phyloP scores from a whole-genome alignment of 2,329 filamentous ascomycete species.

The Akanthomyces muscarius region DNA sequence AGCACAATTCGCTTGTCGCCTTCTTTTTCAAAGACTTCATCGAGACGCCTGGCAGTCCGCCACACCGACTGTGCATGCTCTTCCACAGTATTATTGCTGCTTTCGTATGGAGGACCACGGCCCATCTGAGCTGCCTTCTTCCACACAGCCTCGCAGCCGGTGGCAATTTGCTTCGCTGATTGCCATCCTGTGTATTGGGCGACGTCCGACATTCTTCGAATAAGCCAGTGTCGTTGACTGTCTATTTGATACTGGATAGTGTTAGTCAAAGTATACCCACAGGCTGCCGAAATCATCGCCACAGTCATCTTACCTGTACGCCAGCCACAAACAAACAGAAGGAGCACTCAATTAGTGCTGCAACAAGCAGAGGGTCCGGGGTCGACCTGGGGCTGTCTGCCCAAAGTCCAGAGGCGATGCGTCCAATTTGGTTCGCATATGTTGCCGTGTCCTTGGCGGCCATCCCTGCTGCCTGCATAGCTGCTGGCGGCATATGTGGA shows the following conservation, averaged over 20 bases:
- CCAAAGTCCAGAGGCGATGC: constrained; percentile 70
- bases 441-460: constrained; percentile 67
- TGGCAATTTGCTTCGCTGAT: constrained; percentile 73
- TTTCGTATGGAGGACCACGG: constrained; percentile 57
- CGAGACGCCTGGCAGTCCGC: constrained; percentile 48
- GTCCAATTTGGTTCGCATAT: constrained; percentile 71
- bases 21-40: constrained; percentile 44
- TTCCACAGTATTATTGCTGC: constrained; percentile 29
- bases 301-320: constrained; percentile 52
- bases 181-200: constrained; percentile 83
- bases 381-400: constrained; percentile 47
- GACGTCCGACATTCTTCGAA: constrained; percentile 70
- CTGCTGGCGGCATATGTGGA: constrained; percentile 85
- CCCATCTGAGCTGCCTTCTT: constrained; percentile 67
- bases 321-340: constrained; percentile 85
- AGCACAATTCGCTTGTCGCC: constrained; percentile 50
- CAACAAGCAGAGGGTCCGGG: constrained; percentile 66
- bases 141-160: constrained; percentile 84
- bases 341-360: constrained; percentile 75
- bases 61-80: constrained; percentile 37
- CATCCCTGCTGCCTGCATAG: constrained; percentile 80
- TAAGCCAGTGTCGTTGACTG: constrained; percentile 71
- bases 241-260: constrained; percentile 60
- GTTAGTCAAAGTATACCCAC: constrained; percentile 20
- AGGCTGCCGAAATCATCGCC: neutral